These are phyloP conservation scores for Neovahlkampfia damariscottae DNA, from an alignment of 78 protist species.

Conservation along the genomic window DNA sequence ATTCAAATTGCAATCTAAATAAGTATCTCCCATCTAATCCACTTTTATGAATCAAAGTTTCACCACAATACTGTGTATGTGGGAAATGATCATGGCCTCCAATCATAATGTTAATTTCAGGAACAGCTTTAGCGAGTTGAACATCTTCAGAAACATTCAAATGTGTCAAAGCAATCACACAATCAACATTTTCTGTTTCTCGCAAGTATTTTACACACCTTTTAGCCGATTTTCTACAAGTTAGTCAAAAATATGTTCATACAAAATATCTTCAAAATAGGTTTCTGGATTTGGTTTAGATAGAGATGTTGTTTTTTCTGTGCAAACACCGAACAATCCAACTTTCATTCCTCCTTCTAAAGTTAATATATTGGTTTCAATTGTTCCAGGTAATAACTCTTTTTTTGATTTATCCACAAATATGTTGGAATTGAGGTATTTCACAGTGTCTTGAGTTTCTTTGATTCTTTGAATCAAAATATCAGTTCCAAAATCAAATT, in stretches of 20 bases:
- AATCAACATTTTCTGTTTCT: neutral
- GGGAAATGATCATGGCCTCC: slow-evolving; percentile 23
- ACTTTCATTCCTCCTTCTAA: slow-evolving; percentile 5
- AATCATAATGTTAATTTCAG: slow-evolving; percentile 4
- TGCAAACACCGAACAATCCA: slow-evolving; percentile 14
- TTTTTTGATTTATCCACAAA: neutral
- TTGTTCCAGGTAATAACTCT: neutral
- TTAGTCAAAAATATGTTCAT: too few species aligned
- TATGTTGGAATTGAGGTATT: neutral
- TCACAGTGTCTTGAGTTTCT: slow-evolving; percentile 5
- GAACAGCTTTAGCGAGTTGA: neutral
- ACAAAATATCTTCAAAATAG: neutral
- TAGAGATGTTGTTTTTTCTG: slow-evolving; percentile 6
- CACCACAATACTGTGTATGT: neutral
- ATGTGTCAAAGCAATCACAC: slow-evolving; percentile 18
- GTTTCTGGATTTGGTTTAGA: neutral
- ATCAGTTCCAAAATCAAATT: slow-evolving; percentile 19
- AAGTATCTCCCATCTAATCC: slow-evolving; percentile 12
- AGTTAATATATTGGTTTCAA: neutral
- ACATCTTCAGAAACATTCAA: neutral
- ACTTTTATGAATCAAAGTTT: neutral
- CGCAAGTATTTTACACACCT: neutral
- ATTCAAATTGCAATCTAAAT: neutral
- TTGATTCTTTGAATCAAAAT: neutral
- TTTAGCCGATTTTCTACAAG: slow-evolving; percentile 15